A percentile compares a stretch with the other conserved stretches of the same genome.
These are phyloP conservation scores for Pythium volutum DNA, from an alignment of 352 stramenopile species.

Conservation along the genomic window DNA sequence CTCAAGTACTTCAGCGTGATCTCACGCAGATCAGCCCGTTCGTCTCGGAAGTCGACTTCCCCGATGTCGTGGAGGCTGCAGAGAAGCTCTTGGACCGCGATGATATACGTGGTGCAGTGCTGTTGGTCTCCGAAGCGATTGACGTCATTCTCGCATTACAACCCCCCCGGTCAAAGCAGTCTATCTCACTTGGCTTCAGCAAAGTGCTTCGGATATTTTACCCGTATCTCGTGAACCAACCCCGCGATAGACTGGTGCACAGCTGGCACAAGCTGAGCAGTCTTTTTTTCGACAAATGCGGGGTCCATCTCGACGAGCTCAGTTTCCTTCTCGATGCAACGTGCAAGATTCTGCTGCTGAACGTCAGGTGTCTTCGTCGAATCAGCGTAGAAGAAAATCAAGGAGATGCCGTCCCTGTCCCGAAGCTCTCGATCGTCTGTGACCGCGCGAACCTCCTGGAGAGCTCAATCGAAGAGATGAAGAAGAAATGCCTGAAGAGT, in stretches of 20 bases:
- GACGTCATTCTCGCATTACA: background rate
- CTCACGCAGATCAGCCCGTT: slow-evolving; percentile 15
- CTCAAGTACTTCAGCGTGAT: background rate
- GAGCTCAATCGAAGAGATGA: slow-evolving; percentile 5
- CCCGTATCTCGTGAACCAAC: slow-evolving; percentile 56
- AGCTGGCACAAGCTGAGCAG: slow-evolving; percentile 36
- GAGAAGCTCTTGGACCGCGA: slow-evolving; percentile 6
- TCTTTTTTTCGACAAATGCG: background rate
- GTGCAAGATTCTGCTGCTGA: slow-evolving; percentile 57
- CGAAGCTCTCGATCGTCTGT: slow-evolving; percentile 27
- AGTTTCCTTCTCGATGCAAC: slow-evolving; percentile 38
- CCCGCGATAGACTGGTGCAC: slow-evolving; percentile 37
- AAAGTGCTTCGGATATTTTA: slow-evolving; percentile 62
- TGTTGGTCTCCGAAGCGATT: background rate
- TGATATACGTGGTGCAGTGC: background rate
- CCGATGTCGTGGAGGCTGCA: slow-evolving; percentile 11
- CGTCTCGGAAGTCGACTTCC: slow-evolving; percentile 24
- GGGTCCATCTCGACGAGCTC: slow-evolving; percentile 11
- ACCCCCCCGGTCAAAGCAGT: background rate
- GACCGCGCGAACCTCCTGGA: slow-evolving; percentile 19
- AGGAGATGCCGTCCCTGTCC: background rate
- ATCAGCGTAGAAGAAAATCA: slow-evolving; percentile 1
- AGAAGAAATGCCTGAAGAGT: slow-evolving; percentile 10
- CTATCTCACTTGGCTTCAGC: slow-evolving; percentile 28
- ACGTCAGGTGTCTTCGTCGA: slow-evolving; percentile 14